Conservation (phyloP, 164 flowering plant species). For the Vitis rotundifolia region DNA sequence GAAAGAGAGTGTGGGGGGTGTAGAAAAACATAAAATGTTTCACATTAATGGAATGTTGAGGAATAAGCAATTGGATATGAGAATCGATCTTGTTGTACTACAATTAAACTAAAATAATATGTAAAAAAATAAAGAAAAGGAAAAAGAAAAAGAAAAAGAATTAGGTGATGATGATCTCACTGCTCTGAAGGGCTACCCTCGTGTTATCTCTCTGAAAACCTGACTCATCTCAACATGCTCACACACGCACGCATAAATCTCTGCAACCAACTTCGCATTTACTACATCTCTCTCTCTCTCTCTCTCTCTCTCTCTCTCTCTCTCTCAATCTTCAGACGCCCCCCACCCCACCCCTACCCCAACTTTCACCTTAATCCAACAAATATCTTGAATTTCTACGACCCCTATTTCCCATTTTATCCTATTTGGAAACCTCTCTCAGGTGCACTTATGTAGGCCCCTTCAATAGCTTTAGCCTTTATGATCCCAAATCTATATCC, state of each 20-base stretch:
- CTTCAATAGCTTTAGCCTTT: conserved; percentile 11
- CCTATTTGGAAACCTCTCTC: conserved; percentile 12
- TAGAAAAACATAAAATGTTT: no score
- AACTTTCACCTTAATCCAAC: no score
- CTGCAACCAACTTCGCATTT: conserved; percentile 34
- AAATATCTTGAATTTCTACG: not conserved
- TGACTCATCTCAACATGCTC: conserved; percentile 33
- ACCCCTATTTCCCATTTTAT: not conserved
- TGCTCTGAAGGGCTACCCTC: not conserved
- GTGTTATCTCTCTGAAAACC: conserved; percentile 4
- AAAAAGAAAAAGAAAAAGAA: not conserved
- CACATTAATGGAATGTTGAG: no score
- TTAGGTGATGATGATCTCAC: conserved; percentile 5
- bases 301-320: not conserved
- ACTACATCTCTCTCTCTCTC: conserved; percentile 5
- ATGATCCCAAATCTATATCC: conserved; percentile 15
- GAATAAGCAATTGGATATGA: no score
- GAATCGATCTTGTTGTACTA: no score
- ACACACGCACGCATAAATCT: conserved; percentile 61
- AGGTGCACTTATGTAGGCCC: conserved; percentile 17
- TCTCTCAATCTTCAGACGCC: not conserved
- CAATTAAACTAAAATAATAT: no score
- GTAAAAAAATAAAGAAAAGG: no score
- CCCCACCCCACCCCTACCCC: no score
- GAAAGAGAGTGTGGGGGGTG: no score